phyloP scores from a whole-genome alignment of 2,329 filamentous ascomycete species.

The Drechslerella coelobrocha region DNA sequence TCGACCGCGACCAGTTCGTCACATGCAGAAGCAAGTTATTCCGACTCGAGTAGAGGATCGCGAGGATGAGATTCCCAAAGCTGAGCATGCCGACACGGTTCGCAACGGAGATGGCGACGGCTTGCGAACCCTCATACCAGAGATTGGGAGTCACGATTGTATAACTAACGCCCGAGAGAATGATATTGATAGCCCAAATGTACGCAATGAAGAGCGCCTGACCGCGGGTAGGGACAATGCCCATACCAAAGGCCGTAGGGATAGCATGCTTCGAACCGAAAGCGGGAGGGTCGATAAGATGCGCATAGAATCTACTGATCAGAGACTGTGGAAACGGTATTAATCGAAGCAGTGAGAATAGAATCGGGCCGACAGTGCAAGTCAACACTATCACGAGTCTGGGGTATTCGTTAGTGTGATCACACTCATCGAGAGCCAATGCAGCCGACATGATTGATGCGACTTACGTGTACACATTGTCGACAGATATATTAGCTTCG shows the following conservation, averaged over 20 bases:
- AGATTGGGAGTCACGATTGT: conserved; percentile 55
- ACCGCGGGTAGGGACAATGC: conserved; percentile 57
- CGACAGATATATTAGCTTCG: conserved; percentile 12
- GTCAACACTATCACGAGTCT: conserved; percentile 54
- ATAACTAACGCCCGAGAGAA: conserved; percentile 55
- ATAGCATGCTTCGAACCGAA: conserved; percentile 56
- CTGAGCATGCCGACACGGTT: conserved; percentile 54
- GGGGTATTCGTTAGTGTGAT: background rate
- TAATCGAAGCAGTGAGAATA: conserved; percentile 57
- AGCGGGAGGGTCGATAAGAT: conserved; percentile 56
- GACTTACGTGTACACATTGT: conserved; percentile 33
- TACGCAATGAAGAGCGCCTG: conserved; percentile 57
- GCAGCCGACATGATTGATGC: background rate
- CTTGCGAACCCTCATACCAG: conserved; percentile 52
- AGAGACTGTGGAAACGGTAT: conserved; percentile 55
- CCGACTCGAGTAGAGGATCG: conserved; percentile 57
- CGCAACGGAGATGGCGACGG: conserved; percentile 56
- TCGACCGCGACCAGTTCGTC: conserved; percentile 58
- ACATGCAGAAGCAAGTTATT: conserved; percentile 58
- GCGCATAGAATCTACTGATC: conserved; percentile 55
- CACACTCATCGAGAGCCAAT: background rate
- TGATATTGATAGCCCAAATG: conserved; percentile 57
- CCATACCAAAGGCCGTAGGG: conserved; percentile 51
- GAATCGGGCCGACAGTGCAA: conserved; percentile 56
- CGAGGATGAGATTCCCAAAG: conserved; percentile 56